Evolutionary conservation across 208 protist species (phyloP), one percentile per base, ranked within the genome.

Genomic region (Phytomonas serpens): DNA sequence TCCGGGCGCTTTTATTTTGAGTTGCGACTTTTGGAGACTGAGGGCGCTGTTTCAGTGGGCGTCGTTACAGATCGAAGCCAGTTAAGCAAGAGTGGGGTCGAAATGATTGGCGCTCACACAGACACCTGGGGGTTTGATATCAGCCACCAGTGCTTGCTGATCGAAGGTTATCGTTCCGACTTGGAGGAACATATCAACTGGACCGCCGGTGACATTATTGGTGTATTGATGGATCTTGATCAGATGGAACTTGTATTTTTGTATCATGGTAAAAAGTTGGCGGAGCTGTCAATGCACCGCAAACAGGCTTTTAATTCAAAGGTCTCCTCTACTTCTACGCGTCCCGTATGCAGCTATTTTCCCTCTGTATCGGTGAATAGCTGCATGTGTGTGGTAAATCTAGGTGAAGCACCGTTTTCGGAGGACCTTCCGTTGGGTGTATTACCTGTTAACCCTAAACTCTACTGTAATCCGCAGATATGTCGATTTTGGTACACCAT

Each of bases 1-100:
- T 74, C 57, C 27, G 93, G 93, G 14, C 73, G 83, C 5, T 89
- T 93, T 64, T 97, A 96, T 75, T 97, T 91, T 84, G 93, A 97
- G 72, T 82, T 95, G 16, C 81, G 80, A 47, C 75, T 96, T 32
- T 82, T 82, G 4, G 63, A 76, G 62, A 27, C 7, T 4, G 19
- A 34, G 32, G 64, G 77, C 6, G 76, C 70, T 31, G 64, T 90
- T 34, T 29, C 74, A 31, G 81, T 97, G 7, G 93, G 88, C 27
- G 80, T 90, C 42, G 77, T 85, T 11, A 92, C 88, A n/a, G 79
- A 82, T 57, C 73, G 71, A 34, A 76, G 40, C 38, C 62, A 64
- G 10, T 74, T 51, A 67, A 57, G 40, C 47, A 75, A 83, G 66
- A 69, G 38, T 16, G 71, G 68, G 3, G 74, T 76, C 9, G 78